Base-by-base conservation (phyloP, 352 stramenopile species). In the Hyaloperonospora brassicae region DNA sequence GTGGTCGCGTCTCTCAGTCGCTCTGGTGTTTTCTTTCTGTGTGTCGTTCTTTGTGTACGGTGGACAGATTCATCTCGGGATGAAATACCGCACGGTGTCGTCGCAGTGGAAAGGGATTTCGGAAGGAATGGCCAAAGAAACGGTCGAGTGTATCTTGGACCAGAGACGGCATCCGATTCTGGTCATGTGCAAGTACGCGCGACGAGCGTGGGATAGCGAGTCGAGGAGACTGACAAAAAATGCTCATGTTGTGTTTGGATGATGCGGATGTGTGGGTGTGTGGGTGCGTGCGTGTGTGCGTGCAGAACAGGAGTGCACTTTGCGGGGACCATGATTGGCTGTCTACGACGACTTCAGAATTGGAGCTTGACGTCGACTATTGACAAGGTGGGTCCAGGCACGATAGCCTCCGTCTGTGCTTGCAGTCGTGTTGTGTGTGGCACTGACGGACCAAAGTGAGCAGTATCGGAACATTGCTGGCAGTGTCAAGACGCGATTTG, bases 291-390 rank as follows among this genome's bases (percentile, higher is more conserved):
- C 17, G 2, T 5, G 43, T 30, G 8, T 48, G 31, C 21, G 12
- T 44, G 30, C 56, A 88, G 77, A 51, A 89, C 79, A 38, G 82
- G 77, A 2, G 74, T 90, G 51, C 76, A 86, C 39, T 85, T 87
- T 57, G 63, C 77, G 38, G 82, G 83, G 5, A 91, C 83, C 1
- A 80, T 89, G 60, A 87, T 93, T 46, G 83, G 83, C 6, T 93
- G 84, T 47, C 54, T 93, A 23, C 78, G 84, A 14, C 79, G 84
- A 11, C 58, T 93, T 9, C 84, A 92, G 57, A 92, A 90, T 51
- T 93, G 84, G 84, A 88, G 81, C 44, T 66, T 93, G 50, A 93
- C 84, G 2, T 81, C 84, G 25, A 93, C 72, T 10, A 93, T 93
- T 61, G 84, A 93, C 67, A 92, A 93, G 65, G 79, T 86, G 25